Conservation (phyloP, 148 eudicot genomes). For the Spergularia marina region DNA sequence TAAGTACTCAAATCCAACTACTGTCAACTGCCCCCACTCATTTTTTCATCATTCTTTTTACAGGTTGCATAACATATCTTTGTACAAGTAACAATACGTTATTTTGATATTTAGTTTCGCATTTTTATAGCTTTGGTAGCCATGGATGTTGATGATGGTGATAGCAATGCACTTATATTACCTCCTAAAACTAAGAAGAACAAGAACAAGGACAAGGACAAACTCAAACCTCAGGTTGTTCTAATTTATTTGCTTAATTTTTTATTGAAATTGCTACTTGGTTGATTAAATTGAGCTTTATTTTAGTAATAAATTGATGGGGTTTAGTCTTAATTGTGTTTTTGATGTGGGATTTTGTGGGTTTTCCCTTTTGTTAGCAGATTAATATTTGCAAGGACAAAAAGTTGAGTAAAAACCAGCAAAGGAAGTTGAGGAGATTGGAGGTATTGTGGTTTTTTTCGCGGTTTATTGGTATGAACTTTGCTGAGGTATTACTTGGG, state of each 20-base stretch:
- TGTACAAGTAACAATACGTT: too few relatives aligned
- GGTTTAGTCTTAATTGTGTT: neutral
- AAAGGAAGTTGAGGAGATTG: constrained; percentile 66
- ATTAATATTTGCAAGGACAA: constrained; percentile 23
- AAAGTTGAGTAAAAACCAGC: constrained; percentile 66
- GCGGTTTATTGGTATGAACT: neutral
- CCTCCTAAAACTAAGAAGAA: constrained; percentile 45
- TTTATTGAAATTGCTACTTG: neutral
- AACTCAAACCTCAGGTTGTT: constrained; percentile 42
- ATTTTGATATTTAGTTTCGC: too few relatives aligned
- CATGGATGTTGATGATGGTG: constrained; percentile 23
- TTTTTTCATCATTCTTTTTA: too few relatives aligned
- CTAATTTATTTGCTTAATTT: neutral
- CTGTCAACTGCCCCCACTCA: too few relatives aligned
- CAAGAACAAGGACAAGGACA: constrained; percentile 33
- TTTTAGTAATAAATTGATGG: neutral
- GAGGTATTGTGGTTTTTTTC: constrained; percentile 42
- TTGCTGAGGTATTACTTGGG: neutral
- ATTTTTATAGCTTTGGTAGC: constrained; percentile 9
- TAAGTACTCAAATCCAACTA: too few relatives aligned
- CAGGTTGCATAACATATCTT: neutral
- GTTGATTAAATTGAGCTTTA: neutral
- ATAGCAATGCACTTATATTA: constrained; percentile 60
- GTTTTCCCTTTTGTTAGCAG: constrained; percentile 21
- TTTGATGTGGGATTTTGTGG: constrained; percentile 10